phyloP scores from a whole-genome alignment of 768 basidiomycete genomes.

The Coprinopsis marcescibilis region DNA sequence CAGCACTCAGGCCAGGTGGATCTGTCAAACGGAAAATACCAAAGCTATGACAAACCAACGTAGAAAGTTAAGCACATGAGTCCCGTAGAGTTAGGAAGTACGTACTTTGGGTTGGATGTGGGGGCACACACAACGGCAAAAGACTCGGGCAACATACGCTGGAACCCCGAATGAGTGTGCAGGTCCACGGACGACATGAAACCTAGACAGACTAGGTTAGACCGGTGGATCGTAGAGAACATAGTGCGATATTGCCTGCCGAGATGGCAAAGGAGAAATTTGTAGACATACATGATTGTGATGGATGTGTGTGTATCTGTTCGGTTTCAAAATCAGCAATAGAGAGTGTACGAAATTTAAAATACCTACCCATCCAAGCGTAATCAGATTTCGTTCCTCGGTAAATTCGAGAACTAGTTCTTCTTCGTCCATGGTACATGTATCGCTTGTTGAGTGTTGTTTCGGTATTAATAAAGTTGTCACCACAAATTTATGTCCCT shows the following conservation, averaged over 20 bases:
- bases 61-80: background rate
- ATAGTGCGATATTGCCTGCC: too few relatives aligned
- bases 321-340: too few relatives aligned
- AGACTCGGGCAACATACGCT: constrained; percentile 84
- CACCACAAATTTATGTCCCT: constrained; percentile 60
- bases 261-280: too few relatives aligned
- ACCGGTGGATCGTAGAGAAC: too few relatives aligned
- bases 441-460: constrained; percentile 83
- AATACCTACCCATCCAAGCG: constrained; percentile 81
- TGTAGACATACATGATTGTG: constrained; percentile 73
- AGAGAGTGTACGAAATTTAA: constrained; percentile 1
- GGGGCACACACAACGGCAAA: constrained; percentile 93
- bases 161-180: constrained; percentile 88
- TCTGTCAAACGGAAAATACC: constrained; percentile 91
- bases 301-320: constrained; percentile 90
- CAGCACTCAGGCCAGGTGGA: constrained; percentile 72
- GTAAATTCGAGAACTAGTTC: constrained; percentile 84
- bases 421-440: constrained; percentile 90
- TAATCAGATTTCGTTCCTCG: constrained; percentile 73
- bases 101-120: constrained; percentile 66
- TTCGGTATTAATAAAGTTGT: constrained; percentile 83
- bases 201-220: constrained; percentile 32
- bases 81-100: too few relatives aligned
- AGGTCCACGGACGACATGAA: constrained; percentile 95
- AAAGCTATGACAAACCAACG: constrained; percentile 42